Conservation (phyloP, 257 asterid genomes). For the Hygrophila difformis region DNA sequence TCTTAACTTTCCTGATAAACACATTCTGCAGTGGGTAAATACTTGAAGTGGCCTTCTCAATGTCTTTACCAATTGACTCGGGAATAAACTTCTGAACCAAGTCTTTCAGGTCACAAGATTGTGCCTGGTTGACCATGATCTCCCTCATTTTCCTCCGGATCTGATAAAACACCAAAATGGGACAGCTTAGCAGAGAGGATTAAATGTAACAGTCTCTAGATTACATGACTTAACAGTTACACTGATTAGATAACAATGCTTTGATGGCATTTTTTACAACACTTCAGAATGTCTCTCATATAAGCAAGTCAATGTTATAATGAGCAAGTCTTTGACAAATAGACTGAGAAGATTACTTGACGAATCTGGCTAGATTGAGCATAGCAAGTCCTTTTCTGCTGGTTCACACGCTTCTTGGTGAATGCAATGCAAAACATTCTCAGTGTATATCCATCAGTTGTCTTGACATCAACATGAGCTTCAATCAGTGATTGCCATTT, state of each 20-base stretch:
- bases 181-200: background rate
- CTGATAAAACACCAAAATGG: conserved; percentile 13
- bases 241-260: background rate
- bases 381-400: conserved; percentile 61
- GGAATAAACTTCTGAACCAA: conserved; percentile 57
- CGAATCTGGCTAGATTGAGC: conserved; percentile 65
- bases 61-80: conserved; percentile 55
- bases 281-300: background rate
- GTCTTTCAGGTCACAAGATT: conserved; percentile 44
- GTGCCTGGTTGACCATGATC: conserved; percentile 59
- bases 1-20: conserved; percentile 54
- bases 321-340: background rate
- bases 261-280: background rate
- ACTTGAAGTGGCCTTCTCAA: conserved; percentile 56
- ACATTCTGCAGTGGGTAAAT: conserved; percentile 61
- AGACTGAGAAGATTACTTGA: conserved; percentile 24
- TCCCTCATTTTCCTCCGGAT: conserved; percentile 56
- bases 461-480: conserved; percentile 66
- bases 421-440: conserved; percentile 62
- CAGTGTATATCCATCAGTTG: conserved; percentile 50
- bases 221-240: background rate
- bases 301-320: background rate
- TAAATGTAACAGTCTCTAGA: background rate
- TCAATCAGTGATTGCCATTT: conserved; percentile 60
- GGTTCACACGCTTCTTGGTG: conserved; percentile 65